phyloP scores from a whole-genome alignment of 257 asterid genomes.

The Lantana camara region DNA sequence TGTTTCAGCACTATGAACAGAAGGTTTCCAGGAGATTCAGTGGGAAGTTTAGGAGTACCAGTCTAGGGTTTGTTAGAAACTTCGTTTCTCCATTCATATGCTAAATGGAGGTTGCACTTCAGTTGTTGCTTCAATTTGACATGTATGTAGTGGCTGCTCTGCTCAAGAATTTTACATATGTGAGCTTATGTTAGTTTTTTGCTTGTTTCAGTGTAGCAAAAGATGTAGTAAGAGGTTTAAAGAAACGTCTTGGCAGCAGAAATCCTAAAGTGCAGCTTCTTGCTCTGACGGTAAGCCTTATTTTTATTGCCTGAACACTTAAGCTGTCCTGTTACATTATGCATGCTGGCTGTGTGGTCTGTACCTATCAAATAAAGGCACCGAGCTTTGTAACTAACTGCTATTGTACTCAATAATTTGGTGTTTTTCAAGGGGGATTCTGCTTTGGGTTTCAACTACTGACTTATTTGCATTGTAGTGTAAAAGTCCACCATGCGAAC shows the following conservation, averaged over 20 bases:
- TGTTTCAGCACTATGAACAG: not conserved
- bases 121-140: not conserved
- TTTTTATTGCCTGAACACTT: not conserved
- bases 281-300: slow-evolving; percentile 80
- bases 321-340: not conserved
- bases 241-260: slow-evolving; percentile 88
- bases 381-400: not conserved
- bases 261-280: slow-evolving; percentile 98
- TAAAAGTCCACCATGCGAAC: slow-evolving; percentile 3
- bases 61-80: not conserved
- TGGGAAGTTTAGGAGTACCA: slow-evolving; percentile 14
- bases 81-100: not conserved
- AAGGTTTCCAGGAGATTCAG: not conserved
- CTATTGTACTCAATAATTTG: not conserved
- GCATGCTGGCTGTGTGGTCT: not conserved
- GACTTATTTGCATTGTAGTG: slow-evolving; percentile 2
- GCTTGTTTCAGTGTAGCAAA: slow-evolving; percentile 82
- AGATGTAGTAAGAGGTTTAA: slow-evolving; percentile 88
- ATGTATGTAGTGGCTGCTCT: not conserved
- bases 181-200: slow-evolving; percentile 24
- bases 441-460: not conserved
- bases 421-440: slow-evolving; percentile 11
- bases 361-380: not conserved
- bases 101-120: not conserved
- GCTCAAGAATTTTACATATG: not conserved